A percentile compares a stretch with the other conserved stretches of the same genome.
Evolutionary conservation across 208 protist species (phyloP).

Genomic region (Trypanosoma cruzi): DNA sequence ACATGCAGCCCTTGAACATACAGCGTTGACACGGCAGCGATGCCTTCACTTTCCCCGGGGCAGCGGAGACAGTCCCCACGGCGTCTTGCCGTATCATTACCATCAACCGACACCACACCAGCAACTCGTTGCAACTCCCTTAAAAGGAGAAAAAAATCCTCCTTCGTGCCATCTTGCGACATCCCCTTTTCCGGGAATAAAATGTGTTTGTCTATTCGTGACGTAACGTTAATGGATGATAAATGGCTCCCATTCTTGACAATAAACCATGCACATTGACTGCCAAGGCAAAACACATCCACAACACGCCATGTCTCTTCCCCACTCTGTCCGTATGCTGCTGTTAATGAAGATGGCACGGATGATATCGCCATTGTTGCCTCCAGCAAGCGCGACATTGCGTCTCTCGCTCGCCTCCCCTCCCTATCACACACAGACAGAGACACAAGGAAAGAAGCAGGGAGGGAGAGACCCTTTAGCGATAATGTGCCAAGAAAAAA

Average conservation of each 20-base stretch:
- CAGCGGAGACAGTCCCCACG: not conserved
- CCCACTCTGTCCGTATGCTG: not conserved
- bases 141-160: conserved; percentile 15
- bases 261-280: conserved; percentile 16
- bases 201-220: not conserved
- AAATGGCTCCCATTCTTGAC: not conserved
- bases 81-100: not conserved
- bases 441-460: too few species aligned
- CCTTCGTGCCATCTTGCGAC: not conserved
- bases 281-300: conserved; percentile 21
- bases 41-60: conserved; percentile 5
- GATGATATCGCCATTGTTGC: conserved; percentile 12
- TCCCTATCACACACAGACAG: not conserved
- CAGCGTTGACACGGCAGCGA: conserved; percentile 17
- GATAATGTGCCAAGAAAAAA: conserved; percentile 20
- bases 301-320: not conserved
- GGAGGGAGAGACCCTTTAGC: conserved; percentile 1
- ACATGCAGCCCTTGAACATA: conserved; percentile 9
- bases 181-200: conserved; percentile 10
- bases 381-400: conserved; percentile 13
- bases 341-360: not conserved
- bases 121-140: conserved; percentile 19
- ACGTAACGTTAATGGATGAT: not conserved
- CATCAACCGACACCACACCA: not conserved
- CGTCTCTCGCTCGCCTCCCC: too few species aligned